A percentile compares a stretch with the other conserved stretches of the same genome.
Evolutionary conservation across 129 eudicot genomes (phyloP).

Genomic region (Lactuca saligna): DNA sequence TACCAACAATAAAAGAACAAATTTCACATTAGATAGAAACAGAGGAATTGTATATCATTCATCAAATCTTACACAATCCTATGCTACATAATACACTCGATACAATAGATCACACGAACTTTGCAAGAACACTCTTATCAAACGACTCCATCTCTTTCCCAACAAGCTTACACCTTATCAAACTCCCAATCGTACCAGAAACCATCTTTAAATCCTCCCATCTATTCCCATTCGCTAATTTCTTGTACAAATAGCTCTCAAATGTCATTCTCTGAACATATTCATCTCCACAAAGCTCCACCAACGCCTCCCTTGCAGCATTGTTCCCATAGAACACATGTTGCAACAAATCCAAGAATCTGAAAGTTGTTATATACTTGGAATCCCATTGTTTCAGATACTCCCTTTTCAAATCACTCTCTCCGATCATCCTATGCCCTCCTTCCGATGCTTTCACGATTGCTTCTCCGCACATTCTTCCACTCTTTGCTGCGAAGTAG

Average conservation of each 20-base stretch:
- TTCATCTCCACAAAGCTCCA: constrained; percentile 95
- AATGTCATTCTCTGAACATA: constrained; percentile 97
- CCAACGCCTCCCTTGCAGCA: constrained; percentile 95
- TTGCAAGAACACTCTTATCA: constrained; percentile 31
- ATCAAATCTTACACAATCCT: constrained; percentile 6
- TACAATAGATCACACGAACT: constrained; percentile 12
- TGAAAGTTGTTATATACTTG: constrained; percentile 73
- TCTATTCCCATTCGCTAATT: constrained; percentile 70
- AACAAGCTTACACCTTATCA: constrained; percentile 79
- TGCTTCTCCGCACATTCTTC: constrained; percentile 93
- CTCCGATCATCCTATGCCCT: constrained; percentile 68
- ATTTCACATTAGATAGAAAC: not conserved
- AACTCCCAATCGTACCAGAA: constrained; percentile 81
- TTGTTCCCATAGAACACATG: constrained; percentile 92
- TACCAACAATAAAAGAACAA: too few relatives aligned
- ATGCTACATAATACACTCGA: not conserved
- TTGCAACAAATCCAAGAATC: constrained; percentile 78
- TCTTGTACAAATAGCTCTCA: constrained; percentile 92
- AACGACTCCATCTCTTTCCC: constrained; percentile 66
- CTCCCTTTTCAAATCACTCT: constrained; percentile 70
- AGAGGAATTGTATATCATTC: not conserved
- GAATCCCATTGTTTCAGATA: constrained; percentile 90
- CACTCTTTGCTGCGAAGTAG: constrained; percentile 94
- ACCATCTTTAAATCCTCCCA: constrained; percentile 88
- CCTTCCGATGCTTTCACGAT: constrained; percentile 87